Conservation (phyloP, 345 rosid species). For the Salix exigua region DNA sequence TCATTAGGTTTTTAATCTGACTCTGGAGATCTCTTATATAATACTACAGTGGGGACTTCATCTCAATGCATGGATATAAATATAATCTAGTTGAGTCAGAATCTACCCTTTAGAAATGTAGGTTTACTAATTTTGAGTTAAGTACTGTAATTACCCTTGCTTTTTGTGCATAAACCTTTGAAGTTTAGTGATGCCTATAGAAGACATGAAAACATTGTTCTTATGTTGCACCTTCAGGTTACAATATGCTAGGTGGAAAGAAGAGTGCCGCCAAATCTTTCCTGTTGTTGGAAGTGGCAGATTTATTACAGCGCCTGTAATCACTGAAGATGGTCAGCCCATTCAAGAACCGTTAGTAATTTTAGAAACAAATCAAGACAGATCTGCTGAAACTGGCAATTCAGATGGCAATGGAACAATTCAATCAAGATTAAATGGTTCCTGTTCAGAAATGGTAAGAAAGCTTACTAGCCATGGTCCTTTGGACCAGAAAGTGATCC, state of each 20-base stretch:
- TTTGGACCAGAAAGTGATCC: constrained; percentile 70
- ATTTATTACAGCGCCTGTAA: constrained; percentile 83
- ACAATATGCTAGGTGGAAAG: constrained; percentile 76
- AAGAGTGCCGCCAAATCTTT: constrained; percentile 65
- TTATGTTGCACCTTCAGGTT: constrained; percentile 41
- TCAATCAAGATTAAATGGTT: constrained; percentile 31
- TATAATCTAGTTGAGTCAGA: neutral
- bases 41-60: neutral
- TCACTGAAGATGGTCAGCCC: constrained; percentile 78
- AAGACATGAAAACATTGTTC: neutral
- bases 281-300: constrained; percentile 87
- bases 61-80: neutral
- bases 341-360: constrained; percentile 75
- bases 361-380: constrained; percentile 56
- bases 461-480: constrained; percentile 50
- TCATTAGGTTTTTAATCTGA: neutral
- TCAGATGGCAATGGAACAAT: constrained; percentile 12
- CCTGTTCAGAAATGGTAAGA: constrained; percentile 49
- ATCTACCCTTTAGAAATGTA: neutral
- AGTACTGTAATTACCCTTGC: neutral
- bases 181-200: neutral
- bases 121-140: neutral
- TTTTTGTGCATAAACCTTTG: neutral
- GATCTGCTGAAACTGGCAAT: constrained; percentile 20
- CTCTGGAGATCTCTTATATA: neutral